Conservation (phyloP, 2,329 filamentous ascomycete species). For the Claviceps sp. region DNA sequence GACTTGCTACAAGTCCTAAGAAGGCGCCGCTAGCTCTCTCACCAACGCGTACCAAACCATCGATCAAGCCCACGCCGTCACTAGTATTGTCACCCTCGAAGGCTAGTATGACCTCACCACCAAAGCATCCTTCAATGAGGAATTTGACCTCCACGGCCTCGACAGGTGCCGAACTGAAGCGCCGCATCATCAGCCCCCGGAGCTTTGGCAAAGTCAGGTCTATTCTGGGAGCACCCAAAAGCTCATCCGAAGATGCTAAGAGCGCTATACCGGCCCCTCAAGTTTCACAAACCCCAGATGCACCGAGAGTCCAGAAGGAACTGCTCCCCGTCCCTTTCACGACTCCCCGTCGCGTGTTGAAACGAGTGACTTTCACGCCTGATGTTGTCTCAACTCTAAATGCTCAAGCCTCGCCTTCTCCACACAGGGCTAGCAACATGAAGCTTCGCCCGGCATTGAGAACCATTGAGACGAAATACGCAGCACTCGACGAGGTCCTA, state of each 20-base stretch:
- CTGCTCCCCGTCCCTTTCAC: conserved; percentile 40
- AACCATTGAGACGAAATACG: conserved; percentile 14
- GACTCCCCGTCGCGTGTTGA: conserved; percentile 56
- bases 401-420: conserved; percentile 40
- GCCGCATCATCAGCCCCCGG: conserved; percentile 32
- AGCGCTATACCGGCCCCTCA: conserved; percentile 35
- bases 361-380: conserved; percentile 71
- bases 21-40: conserved; percentile 42
- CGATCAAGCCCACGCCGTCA: conserved; percentile 16
- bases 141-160: conserved; percentile 19
- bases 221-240: conserved; percentile 34
- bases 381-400: conserved; percentile 42
- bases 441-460: conserved; percentile 24
- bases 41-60: conserved; percentile 35
- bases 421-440: conserved; percentile 35
- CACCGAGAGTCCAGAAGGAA: conserved; percentile 34
- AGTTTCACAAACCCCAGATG: conserved; percentile 33
- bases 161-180: conserved; percentile 20
- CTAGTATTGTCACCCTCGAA: conserved; percentile 35
- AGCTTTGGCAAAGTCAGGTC: conserved; percentile 45
- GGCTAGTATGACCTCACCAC: conserved; percentile 25
- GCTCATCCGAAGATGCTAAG: conserved; percentile 23
- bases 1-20: conserved; percentile 58
- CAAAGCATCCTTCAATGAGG: conserved; percentile 27
- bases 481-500: conserved; percentile 16